Evolutionary conservation across 1,284 basidiomycete species (phyloP).

Genomic region (Apiotrichum montevideense): DNA sequence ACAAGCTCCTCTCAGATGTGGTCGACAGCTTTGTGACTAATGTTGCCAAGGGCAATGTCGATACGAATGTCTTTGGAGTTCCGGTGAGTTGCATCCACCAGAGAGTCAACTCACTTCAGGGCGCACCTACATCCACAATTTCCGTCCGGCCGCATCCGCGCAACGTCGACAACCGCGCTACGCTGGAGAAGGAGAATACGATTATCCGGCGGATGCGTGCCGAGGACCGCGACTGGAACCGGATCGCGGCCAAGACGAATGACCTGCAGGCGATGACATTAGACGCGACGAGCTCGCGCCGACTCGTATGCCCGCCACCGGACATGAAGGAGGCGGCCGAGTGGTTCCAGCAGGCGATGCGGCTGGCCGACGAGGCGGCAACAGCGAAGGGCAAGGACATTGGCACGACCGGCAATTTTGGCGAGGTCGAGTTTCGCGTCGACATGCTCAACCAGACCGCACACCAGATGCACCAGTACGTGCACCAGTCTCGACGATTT

Average conservation of each 20-base stretch:
- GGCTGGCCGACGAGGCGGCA: constrained; percentile 31
- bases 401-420: constrained; percentile 31
- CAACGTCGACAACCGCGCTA: constrained; percentile 40
- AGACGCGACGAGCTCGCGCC: constrained; percentile 1
- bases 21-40: constrained; percentile 40
- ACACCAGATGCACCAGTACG: constrained; percentile 42
- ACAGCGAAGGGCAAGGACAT: constrained; percentile 25
- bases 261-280: constrained; percentile 2
- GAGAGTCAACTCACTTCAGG: not conserved
- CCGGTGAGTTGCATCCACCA: constrained; percentile 16
- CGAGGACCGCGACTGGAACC: constrained; percentile 41
- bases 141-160: constrained; percentile 38
- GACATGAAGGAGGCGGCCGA: constrained; percentile 21
- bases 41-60: constrained; percentile 39
- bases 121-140: constrained; percentile 14
- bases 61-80: constrained; percentile 40
- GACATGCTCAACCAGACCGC: constrained; percentile 41
- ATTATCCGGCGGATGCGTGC: constrained; percentile 37
- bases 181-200: constrained; percentile 27
- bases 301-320: constrained; percentile 4
- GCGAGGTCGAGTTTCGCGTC: constrained; percentile 45
- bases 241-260: constrained; percentile 31
- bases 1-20: constrained; percentile 38
- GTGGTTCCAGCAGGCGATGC: constrained; percentile 33
- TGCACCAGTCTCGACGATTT: constrained; percentile 38